Evolutionary conservation across 768 basidiomycete species (phyloP).

Genomic region (Dictyophora rubrovolvata): DNA sequence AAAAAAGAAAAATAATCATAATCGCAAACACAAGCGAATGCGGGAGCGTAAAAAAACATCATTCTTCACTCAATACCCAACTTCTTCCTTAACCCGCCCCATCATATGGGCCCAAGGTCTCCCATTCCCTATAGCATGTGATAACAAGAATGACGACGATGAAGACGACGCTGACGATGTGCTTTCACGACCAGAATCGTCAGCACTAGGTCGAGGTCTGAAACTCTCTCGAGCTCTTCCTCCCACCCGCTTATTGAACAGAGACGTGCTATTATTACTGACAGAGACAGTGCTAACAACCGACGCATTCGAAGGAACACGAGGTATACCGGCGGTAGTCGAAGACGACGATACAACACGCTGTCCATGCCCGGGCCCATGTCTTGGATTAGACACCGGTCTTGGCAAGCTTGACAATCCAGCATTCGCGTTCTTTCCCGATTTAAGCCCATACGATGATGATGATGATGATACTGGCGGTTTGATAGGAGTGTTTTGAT

Average conservation of each 20-base stretch:
- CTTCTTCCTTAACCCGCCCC: constrained; percentile 37
- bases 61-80: constrained; percentile 12
- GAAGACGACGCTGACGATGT: no score
- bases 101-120: background rate
- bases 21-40: background rate
- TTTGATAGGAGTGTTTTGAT: constrained; percentile 29
- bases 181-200: constrained; percentile 22
- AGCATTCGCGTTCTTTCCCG: background rate
- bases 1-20: background rate
- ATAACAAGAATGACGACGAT: no score
- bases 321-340: constrained; percentile 10
- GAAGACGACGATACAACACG: background rate
- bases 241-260: constrained; percentile 18
- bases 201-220: constrained; percentile 68
- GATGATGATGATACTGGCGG: constrained; percentile 10
- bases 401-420: constrained; percentile 12
- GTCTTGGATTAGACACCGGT: constrained; percentile 4
- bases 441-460: constrained; percentile 1
- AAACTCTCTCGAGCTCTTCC: constrained; percentile 68
- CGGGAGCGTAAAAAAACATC: no score
- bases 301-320: constrained; percentile 1
- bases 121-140: background rate
- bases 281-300: background rate
- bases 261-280: background rate
- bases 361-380: background rate